These are phyloP conservation scores for Peronospora destructor DNA, from an alignment of 352 stramenopile species.

Conservation along the genomic window DNA sequence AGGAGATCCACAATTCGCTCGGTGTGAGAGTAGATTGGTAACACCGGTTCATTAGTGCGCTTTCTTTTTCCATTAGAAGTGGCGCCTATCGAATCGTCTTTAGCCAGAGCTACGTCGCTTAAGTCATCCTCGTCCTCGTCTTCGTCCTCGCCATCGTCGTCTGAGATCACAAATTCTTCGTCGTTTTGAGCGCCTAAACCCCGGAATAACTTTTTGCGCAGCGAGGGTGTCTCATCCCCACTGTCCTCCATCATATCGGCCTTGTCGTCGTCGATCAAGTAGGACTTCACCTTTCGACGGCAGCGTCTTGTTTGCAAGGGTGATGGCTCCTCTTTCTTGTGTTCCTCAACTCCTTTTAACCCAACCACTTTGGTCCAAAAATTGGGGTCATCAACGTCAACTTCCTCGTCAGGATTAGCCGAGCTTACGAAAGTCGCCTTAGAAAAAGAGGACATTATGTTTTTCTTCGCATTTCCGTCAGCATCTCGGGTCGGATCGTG, in stretches of 20 bases:
- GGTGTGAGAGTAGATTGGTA: constrained; percentile 35
- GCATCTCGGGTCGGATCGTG: constrained; percentile 65
- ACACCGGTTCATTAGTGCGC: constrained; percentile 18
- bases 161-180: constrained; percentile 73
- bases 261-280: constrained; percentile 44
- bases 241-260: constrained; percentile 37
- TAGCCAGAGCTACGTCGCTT: constrained; percentile 35
- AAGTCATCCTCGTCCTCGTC: constrained; percentile 45
- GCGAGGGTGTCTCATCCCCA: constrained; percentile 33
- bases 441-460: constrained; percentile 85
- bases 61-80: constrained; percentile 29
- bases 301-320: constrained; percentile 70
- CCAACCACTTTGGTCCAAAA: constrained; percentile 93
- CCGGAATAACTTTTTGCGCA: constrained; percentile 22
- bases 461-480: constrained; percentile 55
- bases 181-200: constrained; percentile 29
- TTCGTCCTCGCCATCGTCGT: constrained; percentile 27
- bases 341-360: constrained; percentile 59
- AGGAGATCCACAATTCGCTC: constrained; percentile 48
- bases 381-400: constrained; percentile 90
- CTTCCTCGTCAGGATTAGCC: constrained; percentile 73
- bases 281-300: constrained; percentile 67
- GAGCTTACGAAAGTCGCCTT: constrained; percentile 91
- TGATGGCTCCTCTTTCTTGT: constrained; percentile 57
- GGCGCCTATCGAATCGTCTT: constrained; percentile 35